Conservation (phyloP, 257 asterid genomes). For the Asclepias syriaca region DNA sequence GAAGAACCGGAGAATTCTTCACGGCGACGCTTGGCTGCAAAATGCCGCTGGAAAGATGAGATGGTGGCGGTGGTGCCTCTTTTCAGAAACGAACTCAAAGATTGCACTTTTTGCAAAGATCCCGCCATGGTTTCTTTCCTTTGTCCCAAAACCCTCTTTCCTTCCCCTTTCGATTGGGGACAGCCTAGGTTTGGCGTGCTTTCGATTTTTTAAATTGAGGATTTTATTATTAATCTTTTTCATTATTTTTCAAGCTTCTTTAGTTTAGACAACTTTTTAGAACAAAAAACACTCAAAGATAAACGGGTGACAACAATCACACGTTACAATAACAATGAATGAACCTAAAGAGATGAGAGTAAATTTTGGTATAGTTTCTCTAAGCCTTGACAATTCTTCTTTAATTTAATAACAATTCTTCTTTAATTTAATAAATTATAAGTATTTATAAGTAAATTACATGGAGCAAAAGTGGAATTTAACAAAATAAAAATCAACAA, state of each 20-base stretch:
- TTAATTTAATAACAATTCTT: too few relatives aligned
- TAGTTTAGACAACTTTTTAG: too few relatives aligned
- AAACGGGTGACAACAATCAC: too few relatives aligned
- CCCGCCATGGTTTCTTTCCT: neutral
- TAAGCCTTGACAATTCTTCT: too few relatives aligned
- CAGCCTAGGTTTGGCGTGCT: neutral
- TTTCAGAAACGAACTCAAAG: neutral
- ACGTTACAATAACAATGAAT: too few relatives aligned
- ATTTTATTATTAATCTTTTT: neutral
- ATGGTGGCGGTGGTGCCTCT: neutral
- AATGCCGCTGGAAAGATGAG: neutral
- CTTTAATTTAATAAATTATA: too few relatives aligned
- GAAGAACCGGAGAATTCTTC: neutral
- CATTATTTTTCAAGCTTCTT: neutral
- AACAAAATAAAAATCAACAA: too few relatives aligned
- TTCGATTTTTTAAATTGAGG: neutral
- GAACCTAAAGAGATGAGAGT: too few relatives aligned
- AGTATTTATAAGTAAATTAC: too few relatives aligned
- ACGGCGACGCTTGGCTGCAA: conserved; percentile 14
- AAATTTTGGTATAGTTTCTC: too few relatives aligned
- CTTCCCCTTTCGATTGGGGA: neutral
- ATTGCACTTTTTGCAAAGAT: conserved; percentile 2
- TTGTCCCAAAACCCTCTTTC: neutral
- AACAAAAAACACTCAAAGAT: too few relatives aligned
- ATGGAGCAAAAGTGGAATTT: too few relatives aligned